These are phyloP conservation scores for Diaporthe aspalathi DNA, from an alignment of 2,329 filamentous ascomycete genomes.

Conservation along the genomic window DNA sequence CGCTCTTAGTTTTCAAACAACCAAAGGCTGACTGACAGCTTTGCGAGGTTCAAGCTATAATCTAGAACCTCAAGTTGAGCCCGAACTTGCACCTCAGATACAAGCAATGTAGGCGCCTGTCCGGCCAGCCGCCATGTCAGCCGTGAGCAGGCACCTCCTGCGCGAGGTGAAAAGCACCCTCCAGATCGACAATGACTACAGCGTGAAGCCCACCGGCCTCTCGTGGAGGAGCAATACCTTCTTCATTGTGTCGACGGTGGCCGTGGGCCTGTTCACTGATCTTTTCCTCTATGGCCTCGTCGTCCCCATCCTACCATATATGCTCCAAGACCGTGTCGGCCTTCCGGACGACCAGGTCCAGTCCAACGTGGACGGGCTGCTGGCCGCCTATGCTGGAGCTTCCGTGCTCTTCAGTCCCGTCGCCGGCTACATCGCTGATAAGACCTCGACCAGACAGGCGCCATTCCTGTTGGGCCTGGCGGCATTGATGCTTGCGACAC, in stretches of 20 bases:
- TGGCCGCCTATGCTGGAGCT: slow-evolving; percentile 66
- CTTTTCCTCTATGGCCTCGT: slow-evolving; percentile 70
- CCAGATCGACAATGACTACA: slow-evolving; percentile 33
- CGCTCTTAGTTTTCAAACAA: background rate
- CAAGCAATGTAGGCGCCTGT: background rate
- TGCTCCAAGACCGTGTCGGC: slow-evolving; percentile 63
- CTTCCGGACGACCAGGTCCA: slow-evolving; percentile 62
- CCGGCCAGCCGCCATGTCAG: too few relatives aligned
- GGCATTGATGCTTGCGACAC: slow-evolving; percentile 63
- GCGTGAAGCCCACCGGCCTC: slow-evolving; percentile 37
- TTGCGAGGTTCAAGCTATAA: background rate
- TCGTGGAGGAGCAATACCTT: slow-evolving; percentile 66
- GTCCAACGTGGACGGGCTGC: slow-evolving; percentile 61
- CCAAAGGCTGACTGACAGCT: background rate
- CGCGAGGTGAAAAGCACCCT: slow-evolving; percentile 27
- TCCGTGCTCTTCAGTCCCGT: slow-evolving; percentile 62
- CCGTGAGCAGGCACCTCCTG: background rate
- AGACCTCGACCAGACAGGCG: slow-evolving; percentile 60
- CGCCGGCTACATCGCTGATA: slow-evolving; percentile 67
- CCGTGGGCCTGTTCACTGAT: slow-evolving; percentile 66
- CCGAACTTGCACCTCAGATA: background rate
- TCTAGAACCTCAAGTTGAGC: too few relatives aligned
- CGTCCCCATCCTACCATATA: slow-evolving; percentile 68
- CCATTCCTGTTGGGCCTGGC: slow-evolving; percentile 69
- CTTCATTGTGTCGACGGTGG: slow-evolving; percentile 70